These are phyloP conservation scores for Xylaria sp. DNA, from an alignment of 2,329 filamentous ascomycete species.

Conservation along the genomic window DNA sequence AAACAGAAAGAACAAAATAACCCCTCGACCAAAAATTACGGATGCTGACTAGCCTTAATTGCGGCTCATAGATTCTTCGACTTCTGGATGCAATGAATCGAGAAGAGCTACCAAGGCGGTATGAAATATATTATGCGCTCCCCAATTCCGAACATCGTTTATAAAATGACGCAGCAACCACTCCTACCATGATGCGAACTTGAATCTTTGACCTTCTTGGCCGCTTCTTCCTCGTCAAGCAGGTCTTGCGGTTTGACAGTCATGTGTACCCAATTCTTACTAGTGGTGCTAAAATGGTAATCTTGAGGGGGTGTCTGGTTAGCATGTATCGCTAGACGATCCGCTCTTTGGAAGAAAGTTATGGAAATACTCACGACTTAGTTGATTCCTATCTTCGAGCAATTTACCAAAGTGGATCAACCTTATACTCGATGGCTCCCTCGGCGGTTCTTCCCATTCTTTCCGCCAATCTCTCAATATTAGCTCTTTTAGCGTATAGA, in stretches of 20 bases:
- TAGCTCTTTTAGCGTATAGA: conserved; percentile 93
- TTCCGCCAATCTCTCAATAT: conserved; percentile 93
- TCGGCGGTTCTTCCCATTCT: conserved; percentile 89
- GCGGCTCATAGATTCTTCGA: conserved; percentile 10
- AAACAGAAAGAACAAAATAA: conserved; percentile 10
- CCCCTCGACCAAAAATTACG: conserved; percentile 20
- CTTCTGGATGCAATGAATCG: conserved; percentile 15
- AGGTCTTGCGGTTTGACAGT: conserved; percentile 80
- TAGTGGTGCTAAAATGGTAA: conserved; percentile 71
- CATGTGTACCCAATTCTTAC: conserved; percentile 80
- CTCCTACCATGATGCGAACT: conserved; percentile 44
- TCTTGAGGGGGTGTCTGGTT: conserved; percentile 57
- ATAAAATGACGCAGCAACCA: conserved; percentile 52
- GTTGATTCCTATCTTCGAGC: conserved; percentile 84
- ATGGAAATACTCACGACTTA: conserved; percentile 74
- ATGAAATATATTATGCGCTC: conserved; percentile 18
- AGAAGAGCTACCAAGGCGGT: conserved; percentile 15
- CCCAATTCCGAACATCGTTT: conserved; percentile 21
- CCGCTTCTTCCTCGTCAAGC: conserved; percentile 75
- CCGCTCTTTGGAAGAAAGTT: background rate
- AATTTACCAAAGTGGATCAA: conserved; percentile 93
- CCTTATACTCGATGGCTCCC: conserved; percentile 88
- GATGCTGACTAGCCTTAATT: conserved; percentile 24
- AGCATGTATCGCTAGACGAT: conserved; percentile 16
- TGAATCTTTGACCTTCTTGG: conserved; percentile 66